These are phyloP conservation scores for Diospyros kaki DNA, from an alignment of 148 eudicot species.

Conservation along the genomic window DNA sequence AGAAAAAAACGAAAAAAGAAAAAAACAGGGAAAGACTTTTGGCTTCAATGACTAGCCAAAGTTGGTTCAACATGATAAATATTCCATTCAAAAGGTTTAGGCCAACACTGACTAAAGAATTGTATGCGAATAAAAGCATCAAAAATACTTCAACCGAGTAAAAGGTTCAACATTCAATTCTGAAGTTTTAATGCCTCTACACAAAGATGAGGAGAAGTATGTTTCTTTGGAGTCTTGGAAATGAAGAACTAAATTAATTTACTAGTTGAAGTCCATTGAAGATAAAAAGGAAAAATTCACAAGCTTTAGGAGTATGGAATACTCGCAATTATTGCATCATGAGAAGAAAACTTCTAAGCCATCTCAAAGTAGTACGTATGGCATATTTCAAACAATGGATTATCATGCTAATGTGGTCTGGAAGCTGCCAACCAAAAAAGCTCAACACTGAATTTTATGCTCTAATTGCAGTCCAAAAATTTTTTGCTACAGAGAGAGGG, in stretches of 20 bases:
- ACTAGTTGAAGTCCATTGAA: not conserved
- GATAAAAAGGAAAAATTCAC: too few species aligned
- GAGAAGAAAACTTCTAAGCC: not conserved
- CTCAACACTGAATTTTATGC: too few species aligned
- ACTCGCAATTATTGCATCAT: not conserved
- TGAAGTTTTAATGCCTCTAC: conserved; percentile 2
- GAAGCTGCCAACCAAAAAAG: too few species aligned
- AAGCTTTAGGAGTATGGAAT: not conserved
- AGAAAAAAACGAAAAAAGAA: not conserved
- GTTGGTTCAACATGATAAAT: not conserved
- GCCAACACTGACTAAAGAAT: not conserved
- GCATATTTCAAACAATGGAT: not conserved
- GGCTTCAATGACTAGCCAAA: not conserved
- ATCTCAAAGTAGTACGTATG: not conserved
- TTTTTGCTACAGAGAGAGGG: too few species aligned
- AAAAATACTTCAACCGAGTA: not conserved
- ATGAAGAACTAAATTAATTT: not conserved
- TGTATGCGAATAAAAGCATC: not conserved
- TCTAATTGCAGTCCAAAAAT: too few species aligned
- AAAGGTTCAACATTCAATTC: not conserved
- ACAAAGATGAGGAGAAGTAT: not conserved
- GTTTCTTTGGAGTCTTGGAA: not conserved
- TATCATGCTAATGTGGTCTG: not conserved
- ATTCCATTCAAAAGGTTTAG: not conserved
- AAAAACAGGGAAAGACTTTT: not conserved